Conservation (phyloP, 148 eudicot species). For the Beta vulgaris region DNA sequence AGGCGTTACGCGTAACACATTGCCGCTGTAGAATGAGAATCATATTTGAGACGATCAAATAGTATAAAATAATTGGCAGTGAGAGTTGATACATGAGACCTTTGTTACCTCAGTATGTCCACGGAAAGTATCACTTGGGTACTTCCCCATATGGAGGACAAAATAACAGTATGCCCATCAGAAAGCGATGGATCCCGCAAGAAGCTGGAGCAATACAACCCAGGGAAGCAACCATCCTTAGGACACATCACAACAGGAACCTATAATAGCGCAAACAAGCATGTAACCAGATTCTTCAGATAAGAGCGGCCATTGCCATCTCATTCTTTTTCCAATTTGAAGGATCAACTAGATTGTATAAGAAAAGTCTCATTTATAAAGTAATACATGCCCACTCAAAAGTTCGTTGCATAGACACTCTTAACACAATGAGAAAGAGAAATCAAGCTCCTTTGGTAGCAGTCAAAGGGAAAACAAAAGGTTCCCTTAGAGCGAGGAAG, state of each 20-base stretch:
- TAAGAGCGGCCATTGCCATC: not conserved
- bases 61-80: not conserved
- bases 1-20: conserved; percentile 61
- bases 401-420: no score
- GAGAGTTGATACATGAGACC: conserved; percentile 10
- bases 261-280: conserved; percentile 36
- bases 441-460: not conserved
- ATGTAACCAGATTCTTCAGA: not conserved
- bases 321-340: not conserved
- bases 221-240: conserved; percentile 75
- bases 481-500: not conserved
- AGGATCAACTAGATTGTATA: not conserved
- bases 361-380: no score
- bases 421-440: not conserved
- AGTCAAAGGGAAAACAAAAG: not conserved
- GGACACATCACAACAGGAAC: conserved; percentile 89
- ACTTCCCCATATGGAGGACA: conserved; percentile 85
- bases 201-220: conserved; percentile 59
- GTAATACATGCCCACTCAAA: no score
- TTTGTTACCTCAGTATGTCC: conserved; percentile 58
- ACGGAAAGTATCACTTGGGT: conserved; percentile 70
- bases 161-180: conserved; percentile 76
- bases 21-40: conserved; percentile 49
- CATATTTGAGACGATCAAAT: conserved; percentile 16
- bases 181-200: conserved; percentile 78